phyloP scores from a whole-genome alignment of 2,329 filamentous ascomycete genomes.

The Biscogniauxia marginata region DNA sequence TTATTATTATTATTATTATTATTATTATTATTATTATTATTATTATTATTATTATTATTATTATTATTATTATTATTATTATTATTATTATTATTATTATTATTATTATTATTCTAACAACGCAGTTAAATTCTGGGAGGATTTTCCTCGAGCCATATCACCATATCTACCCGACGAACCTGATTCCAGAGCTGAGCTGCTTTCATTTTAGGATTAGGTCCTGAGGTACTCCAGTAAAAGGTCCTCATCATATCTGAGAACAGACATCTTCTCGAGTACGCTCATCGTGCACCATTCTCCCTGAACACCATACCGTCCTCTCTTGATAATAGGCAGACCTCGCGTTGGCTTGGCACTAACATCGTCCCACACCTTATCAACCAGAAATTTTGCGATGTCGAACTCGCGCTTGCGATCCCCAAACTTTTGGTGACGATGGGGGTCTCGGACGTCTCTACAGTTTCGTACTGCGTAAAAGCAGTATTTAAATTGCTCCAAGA shows the following conservation, averaged over 20 bases:
- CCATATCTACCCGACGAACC: too few species aligned
- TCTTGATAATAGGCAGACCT: background rate
- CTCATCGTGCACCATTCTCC: background rate
- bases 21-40: too few species aligned
- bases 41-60: too few species aligned
- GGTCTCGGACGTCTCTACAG: background rate
- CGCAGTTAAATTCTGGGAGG: too few species aligned
- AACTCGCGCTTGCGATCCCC: background rate
- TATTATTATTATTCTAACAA: too few species aligned
- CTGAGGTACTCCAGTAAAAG: background rate
- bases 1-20: too few species aligned
- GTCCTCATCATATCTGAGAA: background rate
- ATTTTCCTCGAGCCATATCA: too few species aligned
- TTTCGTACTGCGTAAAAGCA: background rate
- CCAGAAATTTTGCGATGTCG: background rate
- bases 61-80: too few species aligned
- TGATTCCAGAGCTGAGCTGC: too few species aligned
- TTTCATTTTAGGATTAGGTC: background rate
- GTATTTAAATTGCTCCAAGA: background rate
- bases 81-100: too few species aligned
- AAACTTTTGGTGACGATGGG: background rate
- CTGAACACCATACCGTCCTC: background rate
- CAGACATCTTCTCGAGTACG: background rate
- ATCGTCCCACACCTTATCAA: background rate
- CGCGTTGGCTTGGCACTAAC: background rate